phyloP scores from a whole-genome alignment of 1,139 yeast species.

The Taphrina flavorubra region DNA sequence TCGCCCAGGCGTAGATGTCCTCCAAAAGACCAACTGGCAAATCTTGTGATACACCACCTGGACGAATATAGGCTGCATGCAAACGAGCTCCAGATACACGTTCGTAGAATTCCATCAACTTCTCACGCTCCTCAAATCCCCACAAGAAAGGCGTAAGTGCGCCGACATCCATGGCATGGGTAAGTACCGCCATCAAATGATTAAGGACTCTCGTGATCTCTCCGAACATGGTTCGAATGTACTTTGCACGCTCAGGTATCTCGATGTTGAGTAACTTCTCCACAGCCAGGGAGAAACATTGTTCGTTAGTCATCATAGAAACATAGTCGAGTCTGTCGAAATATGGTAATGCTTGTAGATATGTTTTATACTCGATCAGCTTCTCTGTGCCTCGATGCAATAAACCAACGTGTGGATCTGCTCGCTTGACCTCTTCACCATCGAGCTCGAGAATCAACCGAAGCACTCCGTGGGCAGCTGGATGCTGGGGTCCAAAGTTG shows the following conservation, averaged over 20 bases:
- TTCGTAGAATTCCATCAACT: conserved; percentile 90
- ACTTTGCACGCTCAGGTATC: conserved; percentile 82
- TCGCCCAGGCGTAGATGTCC: conserved; percentile 95
- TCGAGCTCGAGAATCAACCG: conserved; percentile 82
- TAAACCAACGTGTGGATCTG: conserved; percentile 88
- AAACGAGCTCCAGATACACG: conserved; percentile 90
- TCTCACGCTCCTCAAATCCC: conserved; percentile 95
- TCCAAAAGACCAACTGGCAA: conserved; percentile 84
- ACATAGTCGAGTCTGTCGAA: conserved; percentile 88
- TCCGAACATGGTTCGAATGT: conserved; percentile 83
- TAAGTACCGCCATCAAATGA: conserved; percentile 83
- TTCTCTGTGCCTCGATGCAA: conserved; percentile 90
- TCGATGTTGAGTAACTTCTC: conserved; percentile 85
- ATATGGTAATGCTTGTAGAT: conserved; percentile 69
- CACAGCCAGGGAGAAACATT: conserved; percentile 81
- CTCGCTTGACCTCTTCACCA: conserved; percentile 85
- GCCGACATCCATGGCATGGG: conserved; percentile 96
- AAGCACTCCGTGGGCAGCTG: conserved; percentile 93
- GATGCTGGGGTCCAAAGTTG: conserved; percentile 93
- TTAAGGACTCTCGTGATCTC: conserved; percentile 84
- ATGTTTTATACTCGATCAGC: conserved; percentile 78
- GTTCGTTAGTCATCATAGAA: conserved; percentile 87
- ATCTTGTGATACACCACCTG: conserved; percentile 92
- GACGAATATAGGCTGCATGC: conserved; percentile 86
- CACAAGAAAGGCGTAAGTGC: conserved; percentile 91